Base-by-base conservation (phyloP, 2,329 filamentous ascomycete genomes). In the Aspergillus intermedius region DNA sequence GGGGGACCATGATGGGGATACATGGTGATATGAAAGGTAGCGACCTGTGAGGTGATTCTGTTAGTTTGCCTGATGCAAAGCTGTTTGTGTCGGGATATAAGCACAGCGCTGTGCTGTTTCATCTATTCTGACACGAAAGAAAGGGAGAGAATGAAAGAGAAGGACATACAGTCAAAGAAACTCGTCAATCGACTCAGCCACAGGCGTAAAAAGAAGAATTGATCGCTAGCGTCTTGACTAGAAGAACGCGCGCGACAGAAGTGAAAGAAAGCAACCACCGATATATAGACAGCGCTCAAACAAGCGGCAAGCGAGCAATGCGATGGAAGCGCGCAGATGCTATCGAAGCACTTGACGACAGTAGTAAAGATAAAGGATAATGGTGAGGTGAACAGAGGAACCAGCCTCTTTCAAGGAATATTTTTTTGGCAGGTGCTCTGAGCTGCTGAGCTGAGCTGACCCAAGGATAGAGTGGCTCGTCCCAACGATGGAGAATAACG, bases 1-100 rank as follows among this genome's bases (percentile, higher is more conserved):
- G 84, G 79, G 65, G 87, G 81, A 75, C 77, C 71, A 59, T 90
- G 86, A 75, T 89, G 86, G 59, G 85, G 80, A 74, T 89, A 91
- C 87, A 91, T 91, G 50, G 61, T 64, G 47, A 50, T 45, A 49
- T 46, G 34, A 32, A 35, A 48, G 42, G 40, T 32, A 53, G 21
- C 42, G 42, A 22, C 22, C 54, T 58, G 44, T 12, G 34, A 5
- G 4, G 12, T 41, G 15, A 23, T n/a, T 41, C 10, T 41, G 39
- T 21, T 23, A 41, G 19, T 13, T 41, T 23, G 19, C 12, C 6
- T 41, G 39, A 35, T 15, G 34, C 34, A 15, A 22, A 22, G 21
- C 21, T 22, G 21, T 22, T 22, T 22, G 21, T 22, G 34, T 37
- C 34, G 4, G n/a, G 17, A 12, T 10, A 48, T 42, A 44, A 46